Evolutionary conservation across 2,329 filamentous ascomycete species (phyloP).

Genomic region (Fusarium buxicola): DNA sequence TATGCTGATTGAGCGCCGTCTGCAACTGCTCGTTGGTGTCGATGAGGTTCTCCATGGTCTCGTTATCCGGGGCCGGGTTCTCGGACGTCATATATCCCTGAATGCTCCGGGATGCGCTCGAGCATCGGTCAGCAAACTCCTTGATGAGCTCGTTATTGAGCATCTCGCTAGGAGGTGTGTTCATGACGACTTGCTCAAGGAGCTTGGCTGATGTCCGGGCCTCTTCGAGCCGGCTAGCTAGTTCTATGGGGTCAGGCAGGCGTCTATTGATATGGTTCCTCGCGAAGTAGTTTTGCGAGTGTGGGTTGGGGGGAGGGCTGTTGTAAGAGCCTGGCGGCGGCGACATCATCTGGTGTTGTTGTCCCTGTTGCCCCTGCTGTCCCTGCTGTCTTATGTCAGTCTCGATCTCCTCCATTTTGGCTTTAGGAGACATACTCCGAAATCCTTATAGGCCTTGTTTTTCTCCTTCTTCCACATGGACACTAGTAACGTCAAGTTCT

Average conservation of each 20-base stretch:
- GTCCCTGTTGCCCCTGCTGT: conserved; percentile 37
- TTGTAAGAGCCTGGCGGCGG: conserved; percentile 20
- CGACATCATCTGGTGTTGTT: conserved; percentile 26
- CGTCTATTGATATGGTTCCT: conserved; percentile 60
- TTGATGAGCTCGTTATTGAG: conserved; percentile 87
- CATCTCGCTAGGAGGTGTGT: conserved; percentile 81
- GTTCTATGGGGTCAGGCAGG: conserved; percentile 78
- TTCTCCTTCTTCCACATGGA: conserved; percentile 94
- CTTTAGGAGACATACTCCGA: conserved; percentile 57
- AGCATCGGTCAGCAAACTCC: conserved; percentile 91
- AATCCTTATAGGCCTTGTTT: conserved; percentile 67
- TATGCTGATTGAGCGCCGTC: conserved; percentile 83
- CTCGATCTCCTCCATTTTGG: neutral
- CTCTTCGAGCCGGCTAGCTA: conserved; percentile 87
- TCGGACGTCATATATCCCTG: conserved; percentile 86
- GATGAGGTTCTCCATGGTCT: conserved; percentile 93
- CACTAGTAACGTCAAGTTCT: conserved; percentile 76
- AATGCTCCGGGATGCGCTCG: conserved; percentile 81
- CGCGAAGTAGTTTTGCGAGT: conserved; percentile 69
- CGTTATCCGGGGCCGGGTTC: conserved; percentile 86
- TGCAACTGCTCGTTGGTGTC: conserved; percentile 94
- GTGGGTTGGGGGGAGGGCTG: conserved; percentile 46
- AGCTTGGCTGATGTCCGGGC: conserved; percentile 91
- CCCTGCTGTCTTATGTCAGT: conserved; percentile 35
- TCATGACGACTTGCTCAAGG: conserved; percentile 90